Conservation (phyloP, 1,284 basidiomycete species). For the Flammula alnicola region DNA sequence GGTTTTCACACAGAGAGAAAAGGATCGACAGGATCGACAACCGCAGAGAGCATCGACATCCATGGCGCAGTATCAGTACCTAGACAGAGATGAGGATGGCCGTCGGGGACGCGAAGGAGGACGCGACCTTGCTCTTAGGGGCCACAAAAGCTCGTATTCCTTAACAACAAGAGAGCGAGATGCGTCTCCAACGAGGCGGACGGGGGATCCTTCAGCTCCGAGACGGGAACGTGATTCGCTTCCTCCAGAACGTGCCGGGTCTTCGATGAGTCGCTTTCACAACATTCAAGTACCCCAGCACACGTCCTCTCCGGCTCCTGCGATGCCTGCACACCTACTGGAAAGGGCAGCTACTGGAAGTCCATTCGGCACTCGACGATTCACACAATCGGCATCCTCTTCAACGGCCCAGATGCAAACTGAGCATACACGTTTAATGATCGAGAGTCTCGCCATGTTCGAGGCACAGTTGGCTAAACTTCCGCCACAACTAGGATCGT, state of each 20-base stretch:
- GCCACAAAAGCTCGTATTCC: slow-evolving; percentile 35
- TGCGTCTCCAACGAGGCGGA: slow-evolving; percentile 15
- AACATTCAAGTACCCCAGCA: slow-evolving; percentile 2
- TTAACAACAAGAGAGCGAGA: slow-evolving; percentile 25
- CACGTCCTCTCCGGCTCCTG: slow-evolving; percentile 15
- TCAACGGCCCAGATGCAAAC: slow-evolving; percentile 34
- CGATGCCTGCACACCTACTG: slow-evolving; percentile 21
- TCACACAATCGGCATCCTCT: slow-evolving; percentile 15
- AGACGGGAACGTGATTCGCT: slow-evolving; percentile 24
- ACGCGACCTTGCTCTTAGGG: slow-evolving; percentile 24
- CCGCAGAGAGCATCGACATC: slow-evolving; percentile 51
- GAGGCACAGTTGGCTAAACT: slow-evolving; percentile 62
- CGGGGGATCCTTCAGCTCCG: background rate
- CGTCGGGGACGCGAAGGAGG: slow-evolving; percentile 23
- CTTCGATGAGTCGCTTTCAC: slow-evolving; percentile 14
- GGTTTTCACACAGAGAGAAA: slow-evolving; percentile 23
- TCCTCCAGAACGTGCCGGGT: slow-evolving; percentile 19
- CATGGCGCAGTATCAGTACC: slow-evolving; percentile 48
- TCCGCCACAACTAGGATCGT: slow-evolving; percentile 8
- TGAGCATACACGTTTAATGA: slow-evolving; percentile 70
- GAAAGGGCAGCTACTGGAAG: slow-evolving; percentile 25
- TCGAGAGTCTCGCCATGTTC: slow-evolving; percentile 71
- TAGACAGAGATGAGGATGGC: slow-evolving; percentile 28
- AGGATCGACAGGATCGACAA: slow-evolving; percentile 21
- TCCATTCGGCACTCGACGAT: slow-evolving; percentile 29